Evolutionary conservation across 805 yeast genomes (phyloP).

Genomic region (Suhomyces sp.): DNA sequence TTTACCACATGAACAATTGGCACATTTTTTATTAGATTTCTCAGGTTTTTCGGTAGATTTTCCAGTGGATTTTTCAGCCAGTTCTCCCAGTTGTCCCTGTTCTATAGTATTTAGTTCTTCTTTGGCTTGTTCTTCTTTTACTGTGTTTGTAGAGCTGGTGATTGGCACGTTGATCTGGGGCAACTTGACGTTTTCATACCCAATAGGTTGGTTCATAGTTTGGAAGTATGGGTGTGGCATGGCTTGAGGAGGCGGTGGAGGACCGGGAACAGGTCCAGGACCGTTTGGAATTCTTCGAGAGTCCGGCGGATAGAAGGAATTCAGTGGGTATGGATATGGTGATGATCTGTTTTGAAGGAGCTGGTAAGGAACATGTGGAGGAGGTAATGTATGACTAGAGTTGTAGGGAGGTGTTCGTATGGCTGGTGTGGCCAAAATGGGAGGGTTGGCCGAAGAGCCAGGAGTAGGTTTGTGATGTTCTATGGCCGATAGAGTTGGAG

Average conservation of each 20-base stretch:
- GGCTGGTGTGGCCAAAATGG: neutral
- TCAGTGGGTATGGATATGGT: conserved; percentile 8
- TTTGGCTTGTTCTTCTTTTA: neutral
- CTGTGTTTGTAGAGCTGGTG: neutral
- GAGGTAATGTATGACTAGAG: neutral
- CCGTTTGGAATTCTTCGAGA: conserved; percentile 38
- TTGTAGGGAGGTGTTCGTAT: neutral
- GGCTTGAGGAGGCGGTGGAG: conserved; percentile 26
- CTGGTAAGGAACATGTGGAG: neutral
- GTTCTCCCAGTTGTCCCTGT: neutral
- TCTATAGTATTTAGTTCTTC: neutral
- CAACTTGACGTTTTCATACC: conserved; percentile 8
- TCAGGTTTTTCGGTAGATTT: neutral
- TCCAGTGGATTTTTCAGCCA: neutral
- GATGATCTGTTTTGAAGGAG: conserved; percentile 3
- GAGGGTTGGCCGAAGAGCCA: neutral
- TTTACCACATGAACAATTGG: neutral
- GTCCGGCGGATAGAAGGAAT: conserved; percentile 32
- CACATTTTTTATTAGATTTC: neutral
- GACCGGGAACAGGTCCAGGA: conserved; percentile 43
- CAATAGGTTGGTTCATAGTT: neutral
- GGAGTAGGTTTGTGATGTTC: neutral
- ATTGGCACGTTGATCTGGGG: conserved; percentile 10
- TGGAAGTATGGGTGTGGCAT: neutral
- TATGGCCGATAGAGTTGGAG: neutral